Evolutionary conservation across 192 early-diverging fungal species (phyloP).

Genomic region (Coemansia aciculifera): DNA sequence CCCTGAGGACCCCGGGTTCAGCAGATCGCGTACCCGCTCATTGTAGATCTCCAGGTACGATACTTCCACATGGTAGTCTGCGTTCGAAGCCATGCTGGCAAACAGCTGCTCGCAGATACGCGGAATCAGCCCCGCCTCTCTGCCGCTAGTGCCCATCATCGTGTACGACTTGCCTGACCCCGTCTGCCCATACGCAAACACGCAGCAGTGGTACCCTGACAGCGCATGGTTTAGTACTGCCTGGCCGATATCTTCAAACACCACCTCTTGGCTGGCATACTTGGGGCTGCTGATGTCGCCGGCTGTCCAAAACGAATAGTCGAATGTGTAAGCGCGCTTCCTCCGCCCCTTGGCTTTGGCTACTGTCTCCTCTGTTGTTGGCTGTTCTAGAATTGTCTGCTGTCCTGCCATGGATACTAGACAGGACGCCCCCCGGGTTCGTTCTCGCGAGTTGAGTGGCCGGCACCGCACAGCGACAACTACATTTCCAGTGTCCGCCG

Average conservation of each 20-base stretch:
- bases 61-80: slow-evolving; percentile 68
- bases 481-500: slow-evolving; percentile 44
- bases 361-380: slow-evolving; percentile 38
- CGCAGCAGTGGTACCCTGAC: slow-evolving; percentile 87
- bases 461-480: slow-evolving; percentile 77
- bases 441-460: slow-evolving; percentile 72
- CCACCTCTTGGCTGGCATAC: slow-evolving; percentile 71
- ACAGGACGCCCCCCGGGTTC: slow-evolving; percentile 61
- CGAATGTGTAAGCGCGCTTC: slow-evolving; percentile 73
- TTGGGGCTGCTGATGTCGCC: slow-evolving; percentile 58
- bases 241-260: slow-evolving; percentile 76
- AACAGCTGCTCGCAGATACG: slow-evolving; percentile 82
- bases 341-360: slow-evolving; percentile 15
- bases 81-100: slow-evolving; percentile 55
- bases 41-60: slow-evolving; percentile 94
- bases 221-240: slow-evolving; percentile 85
- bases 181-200: slow-evolving; percentile 80
- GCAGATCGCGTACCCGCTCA: slow-evolving; percentile 77
- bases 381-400: slow-evolving; percentile 62
- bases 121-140: slow-evolving; percentile 84
- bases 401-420: slow-evolving; percentile 73
- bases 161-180: slow-evolving; percentile 63
- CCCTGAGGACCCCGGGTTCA: slow-evolving; percentile 72
- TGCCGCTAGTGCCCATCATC: slow-evolving; percentile 60
- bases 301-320: slow-evolving; percentile 88